Conservation (phyloP, 2,329 filamentous ascomycete genomes). For the Sordariomycetes sp. region DNA sequence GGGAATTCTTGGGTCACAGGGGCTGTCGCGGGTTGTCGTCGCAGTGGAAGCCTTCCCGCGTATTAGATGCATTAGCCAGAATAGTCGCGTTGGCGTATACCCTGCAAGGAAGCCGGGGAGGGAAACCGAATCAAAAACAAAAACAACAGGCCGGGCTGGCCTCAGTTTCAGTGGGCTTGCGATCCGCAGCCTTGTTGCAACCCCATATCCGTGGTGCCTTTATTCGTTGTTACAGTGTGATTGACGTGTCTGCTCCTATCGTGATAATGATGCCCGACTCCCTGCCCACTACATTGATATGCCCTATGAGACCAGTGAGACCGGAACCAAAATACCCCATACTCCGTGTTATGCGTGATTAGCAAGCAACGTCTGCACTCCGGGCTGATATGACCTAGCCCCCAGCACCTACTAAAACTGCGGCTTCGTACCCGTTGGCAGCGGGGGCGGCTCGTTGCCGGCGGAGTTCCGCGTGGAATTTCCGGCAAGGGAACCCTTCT, state of each 20-base stretch:
- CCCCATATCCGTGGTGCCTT: not conserved
- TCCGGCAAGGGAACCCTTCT: conserved; percentile 27
- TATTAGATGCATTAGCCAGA: not conserved
- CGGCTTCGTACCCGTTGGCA: conserved; percentile 41
- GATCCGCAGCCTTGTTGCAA: not conserved
- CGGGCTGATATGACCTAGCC: not conserved
- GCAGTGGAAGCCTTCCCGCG: not conserved
- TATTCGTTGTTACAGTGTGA: not conserved
- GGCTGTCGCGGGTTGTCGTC: not conserved
- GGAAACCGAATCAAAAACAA: not conserved
- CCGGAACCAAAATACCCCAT: not conserved
- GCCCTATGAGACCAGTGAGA: not conserved
- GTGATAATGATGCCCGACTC: not conserved
- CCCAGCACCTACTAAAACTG: conserved; percentile 14
- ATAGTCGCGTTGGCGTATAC: not conserved
- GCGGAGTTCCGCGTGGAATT: conserved; percentile 8
- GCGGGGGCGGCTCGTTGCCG: conserved; percentile 33
- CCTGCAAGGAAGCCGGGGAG: not conserved
- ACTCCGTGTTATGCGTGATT: not conserved
- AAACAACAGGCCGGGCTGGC: not conserved
- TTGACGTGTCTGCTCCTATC: not conserved
- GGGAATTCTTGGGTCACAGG: not conserved
- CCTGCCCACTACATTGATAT: not conserved
- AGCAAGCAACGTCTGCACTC: not conserved
- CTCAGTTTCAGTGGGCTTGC: not conserved